These are phyloP conservation scores for Tylopilus sp. DNA, from an alignment of 1,284 basidiomycete species.

Conservation along the genomic window DNA sequence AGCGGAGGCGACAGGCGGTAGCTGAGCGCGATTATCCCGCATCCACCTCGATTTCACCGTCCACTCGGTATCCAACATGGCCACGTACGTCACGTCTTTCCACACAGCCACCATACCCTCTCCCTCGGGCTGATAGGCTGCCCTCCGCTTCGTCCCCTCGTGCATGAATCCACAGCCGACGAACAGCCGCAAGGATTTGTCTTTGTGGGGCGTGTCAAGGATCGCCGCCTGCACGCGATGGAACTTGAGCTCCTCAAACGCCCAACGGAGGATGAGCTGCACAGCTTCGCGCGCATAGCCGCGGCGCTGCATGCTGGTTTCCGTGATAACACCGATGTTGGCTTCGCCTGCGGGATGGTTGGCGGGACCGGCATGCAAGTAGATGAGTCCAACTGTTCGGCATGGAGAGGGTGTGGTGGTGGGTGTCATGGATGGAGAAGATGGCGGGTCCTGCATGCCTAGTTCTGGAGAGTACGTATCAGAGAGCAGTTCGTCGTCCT, in stretches of 20 bases:
- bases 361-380: slow-evolving; percentile 36
- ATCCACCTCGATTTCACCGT: slow-evolving; percentile 31
- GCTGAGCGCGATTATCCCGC: not conserved
- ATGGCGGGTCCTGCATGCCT: no score
- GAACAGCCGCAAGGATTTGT: slow-evolving; percentile 42
- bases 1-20: slow-evolving; percentile 35
- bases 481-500: not conserved
- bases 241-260: slow-evolving; percentile 45
- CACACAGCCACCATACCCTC: slow-evolving; percentile 38
- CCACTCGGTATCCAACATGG: slow-evolving; percentile 63
- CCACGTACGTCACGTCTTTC: slow-evolving; percentile 58
- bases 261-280: slow-evolving; percentile 42
- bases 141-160: slow-evolving; percentile 56
- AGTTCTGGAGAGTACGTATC: not conserved
- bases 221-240: slow-evolving; percentile 57
- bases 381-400: slow-evolving; percentile 40
- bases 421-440: not conserved
- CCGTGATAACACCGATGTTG: slow-evolving; percentile 50
- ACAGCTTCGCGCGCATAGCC: slow-evolving; percentile 47
- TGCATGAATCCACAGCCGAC: slow-evolving; percentile 49
- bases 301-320: slow-evolving; percentile 33
- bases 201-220: slow-evolving; percentile 40
- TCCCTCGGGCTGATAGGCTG: slow-evolving; percentile 41
- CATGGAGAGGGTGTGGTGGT: rapidly evolving
- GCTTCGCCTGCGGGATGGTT: slow-evolving; percentile 39